phyloP scores from a whole-genome alignment of 768 basidiomycete genomes.

The Rickenella mellea region DNA sequence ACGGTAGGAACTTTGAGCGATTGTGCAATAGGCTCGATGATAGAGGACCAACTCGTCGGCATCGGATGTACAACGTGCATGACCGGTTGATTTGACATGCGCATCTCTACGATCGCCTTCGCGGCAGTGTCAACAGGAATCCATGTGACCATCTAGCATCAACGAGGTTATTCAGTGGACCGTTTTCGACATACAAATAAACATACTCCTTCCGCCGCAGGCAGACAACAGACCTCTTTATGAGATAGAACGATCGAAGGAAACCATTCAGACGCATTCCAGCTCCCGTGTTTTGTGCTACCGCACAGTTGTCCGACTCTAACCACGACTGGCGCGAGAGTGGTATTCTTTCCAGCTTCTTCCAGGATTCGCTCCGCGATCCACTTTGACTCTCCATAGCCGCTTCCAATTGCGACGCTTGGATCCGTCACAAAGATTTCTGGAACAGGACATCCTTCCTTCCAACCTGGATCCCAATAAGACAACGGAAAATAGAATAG shows the following conservation, averaged over 20 bases:
- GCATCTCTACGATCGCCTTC: conserved; percentile 21
- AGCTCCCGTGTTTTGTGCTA: conserved; percentile 27
- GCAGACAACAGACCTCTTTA: conserved; percentile 18
- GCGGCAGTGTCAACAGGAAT: conserved; percentile 31
- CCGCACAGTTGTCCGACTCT: conserved; percentile 37
- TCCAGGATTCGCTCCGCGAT: conserved; percentile 32
- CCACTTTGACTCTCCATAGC: conserved; percentile 35
- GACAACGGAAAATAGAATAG: background rate
- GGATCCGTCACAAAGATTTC: conserved; percentile 11
- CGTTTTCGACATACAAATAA: background rate
- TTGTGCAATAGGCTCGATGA: conserved; percentile 17
- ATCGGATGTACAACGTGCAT: conserved; percentile 32
- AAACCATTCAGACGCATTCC: conserved; percentile 38
- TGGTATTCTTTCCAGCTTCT: conserved; percentile 17
- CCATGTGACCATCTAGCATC: conserved; percentile 29
- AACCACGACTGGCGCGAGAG: conserved; percentile 22
- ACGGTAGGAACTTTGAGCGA: conserved; percentile 21
- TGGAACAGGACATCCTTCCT: background rate
- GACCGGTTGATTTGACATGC: conserved; percentile 13
- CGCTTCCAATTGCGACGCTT: conserved; percentile 18
- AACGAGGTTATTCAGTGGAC: background rate
- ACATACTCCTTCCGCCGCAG: conserved; percentile 6
- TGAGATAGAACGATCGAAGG: conserved; percentile 31
- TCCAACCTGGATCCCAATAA: background rate
- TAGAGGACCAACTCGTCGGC: conserved; percentile 20